phyloP scores from a whole-genome alignment of 1,139 yeast species.

The Barnettozyma hawaiiensis region DNA sequence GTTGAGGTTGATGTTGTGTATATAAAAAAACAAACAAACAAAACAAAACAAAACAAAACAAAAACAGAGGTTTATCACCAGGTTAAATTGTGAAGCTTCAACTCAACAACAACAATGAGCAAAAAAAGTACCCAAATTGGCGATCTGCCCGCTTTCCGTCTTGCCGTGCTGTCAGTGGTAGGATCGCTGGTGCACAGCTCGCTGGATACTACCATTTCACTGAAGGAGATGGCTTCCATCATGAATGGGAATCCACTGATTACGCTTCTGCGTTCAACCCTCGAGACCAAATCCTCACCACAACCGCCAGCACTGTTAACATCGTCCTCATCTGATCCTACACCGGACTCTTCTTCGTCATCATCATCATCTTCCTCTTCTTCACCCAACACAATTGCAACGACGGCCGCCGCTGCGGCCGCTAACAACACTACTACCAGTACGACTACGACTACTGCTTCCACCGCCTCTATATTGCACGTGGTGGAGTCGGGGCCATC shows the following conservation, averaged over 20 bases:
- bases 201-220: constrained; percentile 19
- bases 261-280: constrained; percentile 3
- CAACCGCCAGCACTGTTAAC: not conserved
- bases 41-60: not conserved
- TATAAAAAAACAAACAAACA: not conserved
- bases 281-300: not conserved
- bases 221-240: constrained; percentile 20
- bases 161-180: constrained; percentile 24
- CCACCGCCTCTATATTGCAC: not conserved
- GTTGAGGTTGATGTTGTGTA: not conserved
- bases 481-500: not conserved
- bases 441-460: not conserved
- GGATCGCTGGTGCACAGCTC: constrained; percentile 23
- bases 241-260: constrained; percentile 21
- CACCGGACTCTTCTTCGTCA: constrained; percentile 11
- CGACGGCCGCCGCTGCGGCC: no score
- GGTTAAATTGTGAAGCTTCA: not conserved
- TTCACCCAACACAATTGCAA: no score
- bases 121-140: constrained; percentile 4
- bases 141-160: constrained; percentile 17
- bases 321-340: constrained; percentile 8
- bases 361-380: no score
- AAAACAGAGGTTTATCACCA: not conserved
- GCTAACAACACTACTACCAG: not conserved
- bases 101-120: not conserved